Evolutionary conservation across 257 asterid genomes (phyloP).

Genomic region (Petrea volubilis): DNA sequence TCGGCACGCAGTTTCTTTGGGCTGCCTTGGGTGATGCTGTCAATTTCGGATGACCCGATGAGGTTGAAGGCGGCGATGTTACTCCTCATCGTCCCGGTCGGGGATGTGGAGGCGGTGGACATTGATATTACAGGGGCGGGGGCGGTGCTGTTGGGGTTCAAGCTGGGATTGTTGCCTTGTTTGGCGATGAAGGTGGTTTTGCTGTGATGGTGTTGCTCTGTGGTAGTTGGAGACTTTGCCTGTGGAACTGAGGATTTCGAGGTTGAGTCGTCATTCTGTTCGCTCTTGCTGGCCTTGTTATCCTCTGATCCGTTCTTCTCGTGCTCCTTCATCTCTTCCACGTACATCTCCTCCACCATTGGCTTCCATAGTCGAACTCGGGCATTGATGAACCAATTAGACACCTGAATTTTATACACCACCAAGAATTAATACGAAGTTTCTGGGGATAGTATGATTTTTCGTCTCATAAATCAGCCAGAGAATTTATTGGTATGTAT

Average conservation of each 20-base stretch:
- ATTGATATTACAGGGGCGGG: slow-evolving; percentile 31
- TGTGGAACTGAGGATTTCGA: slow-evolving; percentile 45
- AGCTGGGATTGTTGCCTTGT: slow-evolving; percentile 28
- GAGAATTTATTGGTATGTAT: too few species aligned
- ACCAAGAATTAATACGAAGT: too few species aligned
- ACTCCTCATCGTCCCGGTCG: slow-evolving; percentile 36
- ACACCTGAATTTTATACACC: slow-evolving; percentile 53
- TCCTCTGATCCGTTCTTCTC: slow-evolving; percentile 67
- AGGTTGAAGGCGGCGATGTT: slow-evolving; percentile 60
- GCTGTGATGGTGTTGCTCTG: slow-evolving; percentile 44
- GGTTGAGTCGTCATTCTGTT: slow-evolving; percentile 54
- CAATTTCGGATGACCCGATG: slow-evolving; percentile 63
- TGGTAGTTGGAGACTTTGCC: slow-evolving; percentile 38
- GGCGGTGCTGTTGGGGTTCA: slow-evolving; percentile 24
- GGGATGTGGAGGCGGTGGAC: slow-evolving; percentile 44
- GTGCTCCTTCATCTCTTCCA: slow-evolving; percentile 84
- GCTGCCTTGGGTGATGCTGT: slow-evolving; percentile 54
- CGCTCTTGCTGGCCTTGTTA: slow-evolving; percentile 38
- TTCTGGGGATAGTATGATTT: too few species aligned
- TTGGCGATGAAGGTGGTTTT: slow-evolving; percentile 30
- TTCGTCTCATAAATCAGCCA: too few species aligned
- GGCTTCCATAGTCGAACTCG: slow-evolving; percentile 99
- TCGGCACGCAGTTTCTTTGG: slow-evolving; percentile 73
- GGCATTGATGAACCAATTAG: slow-evolving; percentile 98
- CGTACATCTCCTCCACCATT: slow-evolving; percentile 98